phyloP scores from a whole-genome alignment of 345 rosid species.

The Nephelium lappaceum region DNA sequence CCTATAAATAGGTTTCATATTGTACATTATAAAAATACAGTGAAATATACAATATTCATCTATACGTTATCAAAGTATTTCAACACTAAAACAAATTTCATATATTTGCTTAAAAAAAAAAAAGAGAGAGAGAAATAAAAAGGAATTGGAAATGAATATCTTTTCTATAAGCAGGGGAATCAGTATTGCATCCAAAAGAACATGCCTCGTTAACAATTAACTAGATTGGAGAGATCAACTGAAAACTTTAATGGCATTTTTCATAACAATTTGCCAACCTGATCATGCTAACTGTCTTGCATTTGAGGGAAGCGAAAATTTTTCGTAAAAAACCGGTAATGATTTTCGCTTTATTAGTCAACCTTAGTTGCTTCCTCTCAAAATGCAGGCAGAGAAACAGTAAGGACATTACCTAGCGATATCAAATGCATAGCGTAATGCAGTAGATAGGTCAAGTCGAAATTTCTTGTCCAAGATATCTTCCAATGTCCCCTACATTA shows the following conservation, averaged over 20 bases:
- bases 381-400: not conserved
- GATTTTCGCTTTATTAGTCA: not conserved
- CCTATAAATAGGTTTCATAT: no score
- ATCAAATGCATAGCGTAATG: conserved; percentile 58
- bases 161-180: no score
- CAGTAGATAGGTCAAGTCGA: conserved; percentile 49
- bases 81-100: no score
- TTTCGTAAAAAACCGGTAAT: not conserved
- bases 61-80: no score
- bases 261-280: not conserved
- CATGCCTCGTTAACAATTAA: no score
- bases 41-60: no score
- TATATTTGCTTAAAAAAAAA: no score
- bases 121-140: no score
- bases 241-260: not conserved
- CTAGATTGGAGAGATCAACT: no score
- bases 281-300: not conserved
- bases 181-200: no score
- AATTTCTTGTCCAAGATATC: conserved; percentile 35
- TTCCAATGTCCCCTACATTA: conserved; percentile 46
- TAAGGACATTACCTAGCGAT: conserved; percentile 46
- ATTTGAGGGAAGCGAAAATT: not conserved
- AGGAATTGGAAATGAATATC: no score
- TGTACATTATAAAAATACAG: no score
- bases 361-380: not conserved